A percentile compares a stretch with the other conserved stretches of the same genome.
Conservation (phyloP, 169 alveolate genomes). For the Cyclospora cayetanensis region DNA sequence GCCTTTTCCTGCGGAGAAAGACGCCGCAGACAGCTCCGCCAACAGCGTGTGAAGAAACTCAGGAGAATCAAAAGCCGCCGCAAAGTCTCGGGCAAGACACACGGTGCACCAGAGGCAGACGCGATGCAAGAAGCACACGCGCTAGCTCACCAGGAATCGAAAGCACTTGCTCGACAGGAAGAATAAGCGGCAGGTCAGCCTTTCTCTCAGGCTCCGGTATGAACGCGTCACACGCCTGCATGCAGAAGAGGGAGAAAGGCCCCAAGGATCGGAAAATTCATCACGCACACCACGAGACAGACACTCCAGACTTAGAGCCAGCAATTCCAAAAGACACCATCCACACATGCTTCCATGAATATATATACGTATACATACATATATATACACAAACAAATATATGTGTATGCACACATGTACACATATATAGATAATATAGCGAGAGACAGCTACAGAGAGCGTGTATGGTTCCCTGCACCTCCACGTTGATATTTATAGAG, state of each 20-base stretch:
- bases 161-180: slow-evolving; percentile 61
- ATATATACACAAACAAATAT: background rate
- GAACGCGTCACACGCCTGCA: slow-evolving; percentile 86
- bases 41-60: no score
- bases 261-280: no score
- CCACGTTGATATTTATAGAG: no score
- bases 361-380: background rate
- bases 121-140: background rate
- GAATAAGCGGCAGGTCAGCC: slow-evolving; percentile 58
- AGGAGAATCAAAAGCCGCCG: no score
- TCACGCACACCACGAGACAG: no score
- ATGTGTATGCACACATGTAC: background rate
- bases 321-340: background rate
- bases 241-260: no score
- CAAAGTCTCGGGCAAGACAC: no score
- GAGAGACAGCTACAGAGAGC: no score
- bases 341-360: background rate
- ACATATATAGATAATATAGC: no score
- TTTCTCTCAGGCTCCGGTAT: slow-evolving; percentile 77
- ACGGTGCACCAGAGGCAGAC: no score
- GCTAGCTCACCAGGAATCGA: slow-evolving; percentile 52
- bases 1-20: slow-evolving; percentile 67
- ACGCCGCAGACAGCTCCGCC: no score
- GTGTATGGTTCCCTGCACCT: no score
- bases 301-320: background rate